phyloP scores from a whole-genome alignment of 371 early-diverging fungal species.

The Mortierella sp. region DNA sequence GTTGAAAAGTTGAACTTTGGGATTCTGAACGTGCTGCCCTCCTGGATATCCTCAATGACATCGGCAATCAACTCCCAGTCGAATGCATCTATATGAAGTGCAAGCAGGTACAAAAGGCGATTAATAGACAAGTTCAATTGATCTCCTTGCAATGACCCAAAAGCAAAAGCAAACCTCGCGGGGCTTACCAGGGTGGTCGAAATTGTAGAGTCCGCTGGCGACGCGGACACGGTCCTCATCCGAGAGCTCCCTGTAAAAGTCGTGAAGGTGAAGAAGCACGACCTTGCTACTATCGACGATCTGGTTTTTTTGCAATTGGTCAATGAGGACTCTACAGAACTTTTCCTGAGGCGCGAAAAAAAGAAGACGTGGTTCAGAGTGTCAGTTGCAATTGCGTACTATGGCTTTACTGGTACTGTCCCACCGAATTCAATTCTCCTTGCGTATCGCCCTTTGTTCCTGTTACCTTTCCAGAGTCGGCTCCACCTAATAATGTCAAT shows the following conservation, averaged over 20 bases:
- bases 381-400: neutral
- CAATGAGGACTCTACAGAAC: conserved; percentile 44
- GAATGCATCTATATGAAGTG: conserved; percentile 57
- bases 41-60: conserved; percentile 40
- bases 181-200: conserved; percentile 69
- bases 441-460: neutral
- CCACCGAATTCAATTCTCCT: neutral
- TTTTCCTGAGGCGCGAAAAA: conserved; percentile 31
- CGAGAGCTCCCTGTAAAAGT: conserved; percentile 68
- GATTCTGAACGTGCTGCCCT: conserved; percentile 26
- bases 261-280: conserved; percentile 64
- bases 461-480: conserved; percentile 55
- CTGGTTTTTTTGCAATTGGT: conserved; percentile 44
- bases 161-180: too few species aligned
- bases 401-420: neutral
- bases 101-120: conserved; percentile 58
- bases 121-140: neutral
- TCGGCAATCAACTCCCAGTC: conserved; percentile 50
- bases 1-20: conserved; percentile 54
- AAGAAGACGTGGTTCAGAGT: neutral
- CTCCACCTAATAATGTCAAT: conserved; percentile 34
- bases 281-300: conserved; percentile 48
- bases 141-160: too few species aligned
- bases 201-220: conserved; percentile 66
- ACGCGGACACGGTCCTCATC: conserved; percentile 61